phyloP scores from a whole-genome alignment of 2,329 filamentous ascomycete species.

The Xylariaceae sp. region DNA sequence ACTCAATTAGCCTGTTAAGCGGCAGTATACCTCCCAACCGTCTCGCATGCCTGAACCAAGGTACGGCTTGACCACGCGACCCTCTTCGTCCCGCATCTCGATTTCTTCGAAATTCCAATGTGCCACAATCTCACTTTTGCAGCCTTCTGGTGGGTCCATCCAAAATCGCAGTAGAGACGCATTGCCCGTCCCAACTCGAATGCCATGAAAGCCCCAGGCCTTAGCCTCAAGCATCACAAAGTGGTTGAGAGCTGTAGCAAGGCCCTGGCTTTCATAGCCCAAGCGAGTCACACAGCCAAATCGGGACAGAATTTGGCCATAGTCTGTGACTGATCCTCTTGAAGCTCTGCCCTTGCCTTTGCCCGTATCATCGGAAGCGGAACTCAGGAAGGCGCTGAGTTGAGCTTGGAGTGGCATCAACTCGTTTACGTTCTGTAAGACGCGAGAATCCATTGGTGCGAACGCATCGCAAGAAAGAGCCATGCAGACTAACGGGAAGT shows the following conservation, averaged over 20 bases:
- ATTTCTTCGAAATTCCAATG: conserved; percentile 12
- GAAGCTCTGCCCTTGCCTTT: neutral
- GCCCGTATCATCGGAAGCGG: neutral
- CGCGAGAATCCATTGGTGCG: conserved; percentile 12
- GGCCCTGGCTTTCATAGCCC: conserved; percentile 8
- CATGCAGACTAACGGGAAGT: conserved; percentile 30
- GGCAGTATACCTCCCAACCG: conserved; percentile 6
- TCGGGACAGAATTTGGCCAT: conserved; percentile 9
- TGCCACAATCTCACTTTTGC: conserved; percentile 1
- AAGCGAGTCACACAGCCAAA: conserved; percentile 10
- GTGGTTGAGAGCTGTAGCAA: conserved; percentile 13
- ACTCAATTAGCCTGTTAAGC: neutral
- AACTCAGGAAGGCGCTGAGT: conserved; percentile 6
- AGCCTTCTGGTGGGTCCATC: conserved; percentile 4
- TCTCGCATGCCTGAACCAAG: conserved; percentile 5
- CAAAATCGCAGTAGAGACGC: conserved; percentile 8
- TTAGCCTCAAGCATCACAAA: conserved; percentile 15
- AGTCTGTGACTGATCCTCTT: neutral
- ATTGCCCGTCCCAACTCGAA: conserved; percentile 6
- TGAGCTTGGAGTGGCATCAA: conserved; percentile 7
- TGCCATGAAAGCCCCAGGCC: conserved; percentile 6
- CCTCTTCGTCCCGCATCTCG: conserved; percentile 6
- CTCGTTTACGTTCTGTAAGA: conserved; percentile 3
- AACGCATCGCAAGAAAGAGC: conserved; percentile 28
- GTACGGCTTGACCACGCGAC: conserved; percentile 2